Evolutionary conservation across 2,329 filamentous ascomycete genomes (phyloP), one percentile per base, ranked within the genome.

Genomic region (Talaromyces sp.): DNA sequence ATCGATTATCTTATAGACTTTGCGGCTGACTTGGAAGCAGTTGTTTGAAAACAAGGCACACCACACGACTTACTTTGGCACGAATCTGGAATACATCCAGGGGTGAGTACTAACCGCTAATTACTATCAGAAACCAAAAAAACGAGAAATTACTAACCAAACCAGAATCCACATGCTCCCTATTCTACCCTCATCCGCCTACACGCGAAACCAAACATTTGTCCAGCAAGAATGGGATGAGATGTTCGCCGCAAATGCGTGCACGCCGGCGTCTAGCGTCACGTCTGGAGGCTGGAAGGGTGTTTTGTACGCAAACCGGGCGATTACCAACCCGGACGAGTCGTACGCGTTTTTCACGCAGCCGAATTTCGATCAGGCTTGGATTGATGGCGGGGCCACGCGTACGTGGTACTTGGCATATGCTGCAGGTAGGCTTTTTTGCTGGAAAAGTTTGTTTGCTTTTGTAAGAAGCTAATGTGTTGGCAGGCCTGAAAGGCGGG

Each of bases 41-140:
- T 72, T 96, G 9, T 98, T 97, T 69, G 93, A 98, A 77, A 97
- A 97, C 80, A 98, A 98, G 77, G 84, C 92, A 58, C 91, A 98
- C 73, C 91, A 97, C 75, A 89, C 89, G 3, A 97, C 93, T 0
- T 97, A 91, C 77, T 97, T 97, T 69, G 90, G 91, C 52, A 73
- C 78, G 56, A 85, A 87, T 60, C 82, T 85, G 13, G 88, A 93
- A 74, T 90, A 86, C 67, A 84, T 96, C 63, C 81, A 87, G 71
- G 85, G 82, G 77, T 78, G 69, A 58, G 70, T 46, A 50, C 13
- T 26, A 43, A 26, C 29, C 14, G 4, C 14, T 31, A 49, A 17
- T 3, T 56, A 26, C 41, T 14, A 27, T 24, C 13, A 13, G 7
- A 11, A 7, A n/a, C 1, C 7, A n/a, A 38, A n/a, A 1, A 17